Evolutionary conservation across 139 green algal genomes (phyloP).

Genomic region (Closterium sp.): DNA sequence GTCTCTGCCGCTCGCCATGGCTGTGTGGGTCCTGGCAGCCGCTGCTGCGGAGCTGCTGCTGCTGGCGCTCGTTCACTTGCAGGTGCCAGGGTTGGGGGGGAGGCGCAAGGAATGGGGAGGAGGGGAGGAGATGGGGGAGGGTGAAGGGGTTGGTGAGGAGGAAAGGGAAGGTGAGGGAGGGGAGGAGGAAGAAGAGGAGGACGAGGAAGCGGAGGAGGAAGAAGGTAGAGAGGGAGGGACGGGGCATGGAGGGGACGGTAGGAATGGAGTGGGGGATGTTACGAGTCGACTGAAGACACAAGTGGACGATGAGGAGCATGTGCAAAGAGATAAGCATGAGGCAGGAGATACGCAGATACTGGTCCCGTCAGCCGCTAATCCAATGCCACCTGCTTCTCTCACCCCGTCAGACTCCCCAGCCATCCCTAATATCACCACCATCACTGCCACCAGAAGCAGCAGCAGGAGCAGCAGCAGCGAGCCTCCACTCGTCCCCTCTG

Average conservation of each 20-base stretch:
- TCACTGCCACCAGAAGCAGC: not conserved
- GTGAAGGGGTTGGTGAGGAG: not conserved
- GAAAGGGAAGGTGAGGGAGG: not conserved
- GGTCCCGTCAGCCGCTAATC: not conserved
- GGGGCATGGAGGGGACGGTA: too few species aligned
- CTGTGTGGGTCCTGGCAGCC: not conserved
- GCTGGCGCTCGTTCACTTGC: not conserved
- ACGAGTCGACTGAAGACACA: too few species aligned
- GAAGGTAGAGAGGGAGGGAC: too few species aligned
- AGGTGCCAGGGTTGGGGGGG: not conserved
- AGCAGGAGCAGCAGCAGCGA: too few species aligned
- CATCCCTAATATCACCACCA: not conserved
- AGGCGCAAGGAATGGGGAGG: not conserved
- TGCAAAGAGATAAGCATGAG: too few species aligned
- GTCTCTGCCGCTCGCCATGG: not conserved
- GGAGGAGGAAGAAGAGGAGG: not conserved
- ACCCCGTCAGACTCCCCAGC: not conserved
- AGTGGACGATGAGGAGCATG: too few species aligned
- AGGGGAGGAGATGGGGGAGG: not conserved
- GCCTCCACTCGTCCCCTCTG: not conserved
- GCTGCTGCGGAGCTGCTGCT: not conserved
- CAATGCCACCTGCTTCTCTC: not conserved
- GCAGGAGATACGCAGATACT: not conserved
- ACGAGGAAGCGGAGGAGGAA: too few species aligned
- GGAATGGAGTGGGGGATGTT: too few species aligned